Conservation (phyloP, 208 protist genomes). For the Angomonas deanei region DNA sequence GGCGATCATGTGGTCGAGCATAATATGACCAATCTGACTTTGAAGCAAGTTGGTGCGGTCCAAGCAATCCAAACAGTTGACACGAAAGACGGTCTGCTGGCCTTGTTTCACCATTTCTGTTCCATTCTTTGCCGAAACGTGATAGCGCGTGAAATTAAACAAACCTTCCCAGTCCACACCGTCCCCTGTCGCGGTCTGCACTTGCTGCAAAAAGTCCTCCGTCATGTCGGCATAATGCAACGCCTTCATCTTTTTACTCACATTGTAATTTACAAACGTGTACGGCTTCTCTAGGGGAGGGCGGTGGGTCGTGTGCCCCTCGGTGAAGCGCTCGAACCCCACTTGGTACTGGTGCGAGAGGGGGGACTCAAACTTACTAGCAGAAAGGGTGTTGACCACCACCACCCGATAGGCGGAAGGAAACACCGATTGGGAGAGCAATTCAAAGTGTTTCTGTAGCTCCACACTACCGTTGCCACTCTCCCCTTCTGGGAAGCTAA, state of each 20-base stretch:
- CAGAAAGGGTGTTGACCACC: neutral
- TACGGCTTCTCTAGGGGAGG: slow-evolving; percentile 3
- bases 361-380: neutral
- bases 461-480: neutral
- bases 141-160: neutral
- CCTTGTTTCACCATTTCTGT: neutral
- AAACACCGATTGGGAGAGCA: neutral
- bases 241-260: slow-evolving; percentile 35
- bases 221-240: slow-evolving; percentile 33
- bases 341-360: neutral
- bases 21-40: slow-evolving; percentile 30
- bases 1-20: slow-evolving; percentile 46
- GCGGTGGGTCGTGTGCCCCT: neutral
- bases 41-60: slow-evolving; percentile 81
- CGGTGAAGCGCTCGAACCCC: neutral
- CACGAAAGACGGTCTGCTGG: slow-evolving; percentile 25
- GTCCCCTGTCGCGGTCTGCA: slow-evolving; percentile 1
- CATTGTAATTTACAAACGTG: slow-evolving; percentile 45
- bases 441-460: slow-evolving; percentile 5
- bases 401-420: neutral
- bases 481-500: slow-evolving; percentile 3
- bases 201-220: slow-evolving; percentile 11
- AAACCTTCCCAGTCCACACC: neutral
- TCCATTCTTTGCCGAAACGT: neutral
- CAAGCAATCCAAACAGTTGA: slow-evolving; percentile 84